Evolutionary conservation across 1,284 basidiomycete genomes (phyloP), one percentile per base, ranked within the genome.

Genomic region (Spongispora temasekensis): DNA sequence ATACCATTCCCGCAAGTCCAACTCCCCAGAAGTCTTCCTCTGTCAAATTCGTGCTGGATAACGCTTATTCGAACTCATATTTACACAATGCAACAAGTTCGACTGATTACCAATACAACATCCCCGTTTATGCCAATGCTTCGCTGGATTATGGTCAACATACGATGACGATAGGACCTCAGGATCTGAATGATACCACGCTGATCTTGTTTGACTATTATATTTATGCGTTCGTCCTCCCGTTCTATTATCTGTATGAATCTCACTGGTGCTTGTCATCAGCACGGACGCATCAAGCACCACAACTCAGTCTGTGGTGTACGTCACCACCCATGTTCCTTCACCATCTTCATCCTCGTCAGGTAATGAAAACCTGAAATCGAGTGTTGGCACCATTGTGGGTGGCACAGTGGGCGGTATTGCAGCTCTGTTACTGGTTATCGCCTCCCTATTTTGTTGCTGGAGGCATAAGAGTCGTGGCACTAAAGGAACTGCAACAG

Each of bases 171-270:
- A 34, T 68, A 28, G 23, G 30, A 6, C 61, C 65, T 1, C n/a
- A 52, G 7, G 19, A 40, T 21, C 2, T 31, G 0, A 30, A 5
- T 13, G n/a, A 50, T 3, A 2, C 4, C 0, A 52, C 48, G 28
- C 46, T 65, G 30, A 59, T 65, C 3, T 15, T 67, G 15, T 65
- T 67, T 5, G 64, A 65, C 23, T 65, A 67, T 44, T 9, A 59
- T 17, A 50, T 67, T 34, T 66, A 66, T 17, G 60, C 40, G 64
- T 64, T 12, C 2, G 64, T 62, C 2, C 27, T 37, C 15, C 23
- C 21, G 3, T 5, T 54, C 7, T 25, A 13, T 15, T n/a, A n/a
- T n/a, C n/a, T n/a, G n/a, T n/a, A 3, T 1, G 6, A 0, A 0
- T 31, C 40, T 53, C 19, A 64, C 19, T 10, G 13, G 8, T 7